Evolutionary conservation across 257 asterid species (phyloP).

Genomic region (Solanum medicagineum): DNA sequence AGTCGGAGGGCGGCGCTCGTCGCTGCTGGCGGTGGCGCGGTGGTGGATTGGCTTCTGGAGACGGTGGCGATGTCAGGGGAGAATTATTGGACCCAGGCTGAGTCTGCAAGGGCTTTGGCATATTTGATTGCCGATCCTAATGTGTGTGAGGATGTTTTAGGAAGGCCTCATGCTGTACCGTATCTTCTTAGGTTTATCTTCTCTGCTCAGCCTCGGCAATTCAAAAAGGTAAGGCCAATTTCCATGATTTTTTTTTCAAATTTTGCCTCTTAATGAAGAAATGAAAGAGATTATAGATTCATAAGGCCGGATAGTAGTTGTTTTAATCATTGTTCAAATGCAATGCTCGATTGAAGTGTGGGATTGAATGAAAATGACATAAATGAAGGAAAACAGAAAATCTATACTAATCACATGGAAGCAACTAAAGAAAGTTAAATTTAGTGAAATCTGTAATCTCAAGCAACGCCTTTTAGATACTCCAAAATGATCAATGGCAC

Average conservation of each 20-base stretch:
- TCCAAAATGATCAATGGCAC: neutral
- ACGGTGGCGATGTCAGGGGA: slow-evolving; percentile 48
- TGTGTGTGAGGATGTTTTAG: slow-evolving; percentile 61
- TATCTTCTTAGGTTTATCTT: slow-evolving; percentile 77
- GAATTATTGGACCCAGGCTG: slow-evolving; percentile 64
- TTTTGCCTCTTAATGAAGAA: neutral
- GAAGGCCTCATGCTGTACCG: slow-evolving; percentile 84
- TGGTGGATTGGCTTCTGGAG: slow-evolving; percentile 86
- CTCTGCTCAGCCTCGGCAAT: slow-evolving; percentile 74
- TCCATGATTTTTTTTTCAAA: neutral
- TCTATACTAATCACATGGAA: neutral
- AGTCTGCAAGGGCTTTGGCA: slow-evolving; percentile 93
- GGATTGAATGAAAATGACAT: neutral
- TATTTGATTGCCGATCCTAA: slow-evolving; percentile 75
- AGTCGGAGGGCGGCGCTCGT: slow-evolving; percentile 85
- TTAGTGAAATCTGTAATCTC: neutral
- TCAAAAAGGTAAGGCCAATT: slow-evolving; percentile 43
- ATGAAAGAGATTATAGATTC: neutral
- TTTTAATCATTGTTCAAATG: neutral
- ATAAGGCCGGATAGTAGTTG: neutral
- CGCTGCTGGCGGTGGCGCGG: slow-evolving; percentile 95
- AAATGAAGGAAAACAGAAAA: neutral
- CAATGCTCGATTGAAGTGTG: neutral
- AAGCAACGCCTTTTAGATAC: neutral
- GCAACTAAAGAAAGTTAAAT: neutral